phyloP scores from a whole-genome alignment of 2,329 filamentous ascomycete species.

The Malbranchea zuffiana region DNA sequence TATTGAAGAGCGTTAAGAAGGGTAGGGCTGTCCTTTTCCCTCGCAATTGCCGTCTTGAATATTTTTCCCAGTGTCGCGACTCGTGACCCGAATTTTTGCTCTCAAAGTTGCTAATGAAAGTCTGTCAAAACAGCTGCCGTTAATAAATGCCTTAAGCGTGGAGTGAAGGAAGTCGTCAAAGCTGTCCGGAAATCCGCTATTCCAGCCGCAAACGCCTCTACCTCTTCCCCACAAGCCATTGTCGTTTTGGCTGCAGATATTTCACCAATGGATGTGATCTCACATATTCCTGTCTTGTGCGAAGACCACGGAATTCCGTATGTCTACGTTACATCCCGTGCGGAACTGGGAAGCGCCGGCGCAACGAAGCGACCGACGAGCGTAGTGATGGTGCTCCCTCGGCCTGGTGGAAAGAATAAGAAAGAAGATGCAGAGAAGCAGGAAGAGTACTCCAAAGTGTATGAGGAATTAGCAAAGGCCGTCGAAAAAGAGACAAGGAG shows the following conservation, averaged over 20 bases:
- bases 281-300: conserved; percentile 92
- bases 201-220: conserved; percentile 52
- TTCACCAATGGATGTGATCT: conserved; percentile 97
- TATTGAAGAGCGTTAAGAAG: conserved; percentile 43
- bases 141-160: conserved; percentile 89
- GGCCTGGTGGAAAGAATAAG: conserved; percentile 42
- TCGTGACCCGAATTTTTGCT: conserved; percentile 1
- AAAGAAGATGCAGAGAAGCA: conserved; percentile 37
- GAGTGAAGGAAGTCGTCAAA: conserved; percentile 98
- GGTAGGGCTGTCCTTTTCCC: conserved; percentile 22
- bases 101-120: conserved; percentile 15
- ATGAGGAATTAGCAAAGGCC: conserved; percentile 47
- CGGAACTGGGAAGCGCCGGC: conserved; percentile 85
- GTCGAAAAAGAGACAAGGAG: conserved; percentile 48
- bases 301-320: conserved; percentile 97
- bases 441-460: conserved; percentile 43
- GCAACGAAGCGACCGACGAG: conserved; percentile 93
- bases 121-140: conserved; percentile 60
- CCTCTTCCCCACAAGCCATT: conserved; percentile 56
- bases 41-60: too few species aligned
- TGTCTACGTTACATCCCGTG: conserved; percentile 84
- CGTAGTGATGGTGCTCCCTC: conserved; percentile 70
- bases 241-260: conserved; percentile 95
- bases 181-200: conserved; percentile 82
- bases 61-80: too few species aligned